These are phyloP conservation scores for Fusarium aywerte DNA, from an alignment of 2,329 filamentous ascomycete genomes.

Conservation along the genomic window DNA sequence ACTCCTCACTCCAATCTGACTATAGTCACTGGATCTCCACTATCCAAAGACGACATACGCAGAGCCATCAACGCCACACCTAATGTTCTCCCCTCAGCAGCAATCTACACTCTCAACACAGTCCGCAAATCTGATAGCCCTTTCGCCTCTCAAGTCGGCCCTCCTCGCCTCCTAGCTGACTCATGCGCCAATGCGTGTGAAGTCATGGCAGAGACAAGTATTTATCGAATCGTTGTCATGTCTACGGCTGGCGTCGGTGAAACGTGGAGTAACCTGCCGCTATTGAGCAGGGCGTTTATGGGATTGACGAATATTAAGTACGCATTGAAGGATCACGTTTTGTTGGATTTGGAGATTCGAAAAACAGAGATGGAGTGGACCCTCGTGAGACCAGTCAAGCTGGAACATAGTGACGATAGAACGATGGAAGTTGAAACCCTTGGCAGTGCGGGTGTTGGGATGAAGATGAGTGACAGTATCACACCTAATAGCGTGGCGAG, in stretches of 20 bases:
- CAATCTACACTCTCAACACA: constrained; percentile 55
- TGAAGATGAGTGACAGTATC: constrained; percentile 48
- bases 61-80: constrained; percentile 41
- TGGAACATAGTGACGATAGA: constrained; percentile 43
- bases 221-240: constrained; percentile 52
- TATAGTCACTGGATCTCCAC: constrained; percentile 50
- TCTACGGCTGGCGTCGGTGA: constrained; percentile 55
- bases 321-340: constrained; percentile 52
- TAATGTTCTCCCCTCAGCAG: constrained; percentile 43
- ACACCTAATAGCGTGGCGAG: constrained; percentile 46
- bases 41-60: constrained; percentile 50
- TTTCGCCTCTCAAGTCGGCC: constrained; percentile 53
- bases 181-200: constrained; percentile 51
- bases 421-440: constrained; percentile 42
- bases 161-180: constrained; percentile 54
- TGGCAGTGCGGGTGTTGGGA: constrained; percentile 48
- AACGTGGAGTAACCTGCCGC: constrained; percentile 51
- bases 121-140: constrained; percentile 55
- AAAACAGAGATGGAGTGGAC: constrained; percentile 51
- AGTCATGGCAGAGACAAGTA: constrained; percentile 48
- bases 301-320: constrained; percentile 55
- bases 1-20: constrained; percentile 45
- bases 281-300: constrained; percentile 52
- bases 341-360: constrained; percentile 53
- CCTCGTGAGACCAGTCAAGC: constrained; percentile 49